Base-by-base conservation (phyloP, 192 early-diverging fungal genomes). In the Backusella luteola region DNA sequence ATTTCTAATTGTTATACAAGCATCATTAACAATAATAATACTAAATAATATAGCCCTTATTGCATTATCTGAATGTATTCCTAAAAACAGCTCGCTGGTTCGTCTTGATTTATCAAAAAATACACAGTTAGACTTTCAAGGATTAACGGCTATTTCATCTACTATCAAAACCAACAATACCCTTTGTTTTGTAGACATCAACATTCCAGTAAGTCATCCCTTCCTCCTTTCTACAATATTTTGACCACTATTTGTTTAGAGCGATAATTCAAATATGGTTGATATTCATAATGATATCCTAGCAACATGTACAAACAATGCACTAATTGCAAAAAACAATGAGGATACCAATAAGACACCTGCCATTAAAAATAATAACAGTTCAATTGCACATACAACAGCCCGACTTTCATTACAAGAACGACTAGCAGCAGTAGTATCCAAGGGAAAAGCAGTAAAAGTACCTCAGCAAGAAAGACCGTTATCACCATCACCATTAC, bases 81-180 rank as follows among this genome's bases (percentile, higher is more conserved):
- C 94, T 6, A 91, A 96, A 66, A 94, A 89, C 19, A 87, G 85
- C 6, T 68, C 85, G 32, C 81, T 97, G 14, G 82, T 84, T 72
- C 85, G 89, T 66, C 87, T 97, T 74, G 93, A 96, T 78, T 79
- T 97, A 36, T 90, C 92, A 6, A 82, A 87, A 26, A 97, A 97
- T 79, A 87, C 90, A 12, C 82, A 76, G 1, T 92, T 97, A 41
- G 90, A 92, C 34, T 79, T 96, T 75, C 93, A 91, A 1, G 96
- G 95, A 8, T 80, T 94, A 11, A 91, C 94, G 87, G 94, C 95
- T 4, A 82, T 97, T n/a, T 85, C 93, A 4, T 91, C 90, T 9
- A 91, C 91, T n/a, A 85, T 96, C 38, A 91, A 91, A 71, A 90
- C 94, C 79, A 97, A 95, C 81, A 78, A 84, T 49, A 90, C 90